Evolutionary conservation across 345 rosid species (phyloP).

Genomic region (Heritiera littoralis): DNA sequence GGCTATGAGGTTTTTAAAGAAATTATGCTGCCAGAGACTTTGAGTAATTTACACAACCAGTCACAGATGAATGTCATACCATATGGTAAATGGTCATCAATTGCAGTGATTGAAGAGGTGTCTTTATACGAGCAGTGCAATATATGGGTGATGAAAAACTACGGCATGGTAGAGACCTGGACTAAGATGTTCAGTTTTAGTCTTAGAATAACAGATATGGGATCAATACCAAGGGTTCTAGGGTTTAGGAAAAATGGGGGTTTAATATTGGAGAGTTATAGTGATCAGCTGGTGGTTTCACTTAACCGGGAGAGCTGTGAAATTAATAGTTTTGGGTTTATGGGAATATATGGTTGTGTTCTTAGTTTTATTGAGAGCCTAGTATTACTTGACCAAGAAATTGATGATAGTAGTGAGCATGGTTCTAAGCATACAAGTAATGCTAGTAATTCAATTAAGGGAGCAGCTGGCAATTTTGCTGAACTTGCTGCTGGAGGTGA

Average conservation of each 20-base stretch:
- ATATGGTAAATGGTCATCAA: slow-evolving; percentile 1
- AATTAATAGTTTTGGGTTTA: neutral
- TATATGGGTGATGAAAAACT: slow-evolving; percentile 13
- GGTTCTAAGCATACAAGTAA: neutral
- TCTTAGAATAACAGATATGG: neutral
- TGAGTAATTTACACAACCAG: neutral
- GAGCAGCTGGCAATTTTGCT: neutral
- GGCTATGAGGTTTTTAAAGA: slow-evolving; percentile 7
- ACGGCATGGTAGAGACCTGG: slow-evolving; percentile 7
- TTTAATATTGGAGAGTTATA: neutral
- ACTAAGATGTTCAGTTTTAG: neutral
- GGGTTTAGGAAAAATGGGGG: slow-evolving; percentile 2
- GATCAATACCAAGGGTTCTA: neutral
- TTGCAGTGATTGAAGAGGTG: neutral
- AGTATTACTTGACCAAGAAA: slow-evolving; percentile 10
- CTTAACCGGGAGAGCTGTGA: neutral
- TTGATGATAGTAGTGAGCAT: neutral
- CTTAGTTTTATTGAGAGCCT: slow-evolving; percentile 1
- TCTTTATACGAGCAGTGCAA: no score
- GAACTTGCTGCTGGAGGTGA: neutral
- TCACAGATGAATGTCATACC: neutral
- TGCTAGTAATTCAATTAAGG: neutral
- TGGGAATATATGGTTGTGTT: neutral
- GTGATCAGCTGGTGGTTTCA: neutral
- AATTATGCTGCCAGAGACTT: slow-evolving; percentile 12